Base-by-base conservation (phyloP, 83 land plant genomes). In the Isoetes engelmannii region DNA sequence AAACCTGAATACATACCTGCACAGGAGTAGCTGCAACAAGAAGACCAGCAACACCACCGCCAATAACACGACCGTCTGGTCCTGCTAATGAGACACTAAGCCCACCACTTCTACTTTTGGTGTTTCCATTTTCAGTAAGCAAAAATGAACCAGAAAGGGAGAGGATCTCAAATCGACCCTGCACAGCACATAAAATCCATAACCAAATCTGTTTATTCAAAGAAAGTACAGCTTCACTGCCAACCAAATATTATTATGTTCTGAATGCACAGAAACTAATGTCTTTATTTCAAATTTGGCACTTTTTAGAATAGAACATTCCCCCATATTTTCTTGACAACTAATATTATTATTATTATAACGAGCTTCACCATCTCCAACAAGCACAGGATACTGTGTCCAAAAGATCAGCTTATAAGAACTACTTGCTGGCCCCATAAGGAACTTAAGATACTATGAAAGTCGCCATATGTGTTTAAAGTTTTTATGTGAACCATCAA, bases 51-150 rank as follows among this genome's bases (percentile, higher is more conserved):
- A 90, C 78, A 8, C 87, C 83, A 51, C 96, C 96, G 65, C 96
- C 96, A 6, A 90, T 75, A 8, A 90, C 96, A 64, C 92, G 89
- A 6, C 96, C 96, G 77, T 90, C 96, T 50, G 85, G 86, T 6
- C 92, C 86, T 37, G 92, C 96, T 74, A 90, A 69, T 18, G 87
- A 87, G 60, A 90, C 84, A 69, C 96, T 90, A 55, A 90, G 73
- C 4, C 89, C 89, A 55, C 96, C 96, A 7, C 83, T 82, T 72
- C 96, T 74, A 56, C 86, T 83, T 47, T 81, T 82, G 20, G 49
- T 54, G 64, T 85, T 73, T 10, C 66, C 84, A 72, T 48, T 46
- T 18, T 84, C 89, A 7, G 82, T 69, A 18, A 82, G 74, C 43
- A 85, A 69, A 73, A 80, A 90, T n/a, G 92, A 90, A 1, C 96